phyloP scores from a whole-genome alignment of 768 basidiomycete species.

The Leccinum variicolor region DNA sequence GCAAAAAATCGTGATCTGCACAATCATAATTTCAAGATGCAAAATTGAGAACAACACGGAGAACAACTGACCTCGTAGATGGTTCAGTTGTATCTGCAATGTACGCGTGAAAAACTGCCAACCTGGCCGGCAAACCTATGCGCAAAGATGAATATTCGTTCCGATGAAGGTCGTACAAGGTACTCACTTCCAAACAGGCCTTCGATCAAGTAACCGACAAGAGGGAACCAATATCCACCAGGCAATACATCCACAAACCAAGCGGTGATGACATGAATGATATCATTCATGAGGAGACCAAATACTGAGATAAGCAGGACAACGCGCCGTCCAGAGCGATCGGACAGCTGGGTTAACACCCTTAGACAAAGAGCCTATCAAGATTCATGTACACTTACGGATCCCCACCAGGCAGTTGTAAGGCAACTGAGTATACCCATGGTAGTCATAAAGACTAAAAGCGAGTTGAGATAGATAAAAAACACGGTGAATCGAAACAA shows the following conservation, averaged over 20 bases:
- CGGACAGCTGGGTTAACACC: constrained; percentile 54
- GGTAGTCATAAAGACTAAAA: constrained; percentile 56
- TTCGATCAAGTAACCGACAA: constrained; percentile 63
- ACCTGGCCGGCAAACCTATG: constrained; percentile 48
- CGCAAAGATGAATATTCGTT: constrained; percentile 1
- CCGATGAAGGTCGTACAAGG: not conserved
- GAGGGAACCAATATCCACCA: constrained; percentile 78
- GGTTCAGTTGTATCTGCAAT: constrained; percentile 64
- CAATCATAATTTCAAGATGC: constrained; percentile 2
- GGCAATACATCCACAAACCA: constrained; percentile 58
- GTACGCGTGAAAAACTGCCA: constrained; percentile 61
- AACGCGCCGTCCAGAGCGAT: constrained; percentile 67
- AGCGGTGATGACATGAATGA: constrained; percentile 65
- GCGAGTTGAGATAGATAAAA: not conserved
- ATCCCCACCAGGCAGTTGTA: constrained; percentile 85
- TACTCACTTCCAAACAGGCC: constrained; percentile 68
- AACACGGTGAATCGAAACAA: constrained; percentile 15
- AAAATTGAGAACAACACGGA: not conserved
- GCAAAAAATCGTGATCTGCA: constrained; percentile 65
- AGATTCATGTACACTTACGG: constrained; percentile 43
- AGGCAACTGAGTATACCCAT: constrained; percentile 75
- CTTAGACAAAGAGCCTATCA: not conserved
- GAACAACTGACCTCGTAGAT: constrained; percentile 43
- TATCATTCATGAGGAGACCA: constrained; percentile 60
- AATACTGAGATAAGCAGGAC: constrained; percentile 60